Evolutionary conservation across 2,329 filamentous ascomycete genomes (phyloP), one percentile per base, ranked within the genome.

Genomic region (Sphaerostilbella broomeana): DNA sequence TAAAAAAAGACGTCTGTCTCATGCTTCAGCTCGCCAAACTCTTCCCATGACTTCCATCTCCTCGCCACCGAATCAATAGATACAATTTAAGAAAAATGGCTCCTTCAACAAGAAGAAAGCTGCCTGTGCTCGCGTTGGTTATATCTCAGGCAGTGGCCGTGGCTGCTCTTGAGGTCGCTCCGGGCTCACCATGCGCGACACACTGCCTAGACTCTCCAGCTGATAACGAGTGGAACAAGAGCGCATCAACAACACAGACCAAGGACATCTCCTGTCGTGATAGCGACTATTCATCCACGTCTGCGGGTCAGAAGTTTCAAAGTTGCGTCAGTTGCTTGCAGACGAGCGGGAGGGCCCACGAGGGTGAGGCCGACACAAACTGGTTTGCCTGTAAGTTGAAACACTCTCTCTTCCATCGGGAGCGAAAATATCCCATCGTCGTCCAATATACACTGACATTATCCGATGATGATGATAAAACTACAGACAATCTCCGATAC

Each of bases 341-440:
- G 17, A 63, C 60, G 30, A 75, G 71, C 47, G 58, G 65, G 1
- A 58, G 60, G 2, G 53, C 59, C 2, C 62, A 60, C 22, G 60
- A 53, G 0, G 46, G 50, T 1, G 64, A 71, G 43, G 67, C 48
- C 2, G 70, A 73, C 26, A 26, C 64, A 1, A 53, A 54, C 4
- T 73, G 64, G 67, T 69, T 67, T 40, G 43, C 74, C 20, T 73
- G 70, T 74, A 64, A 54, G 66, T 13, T 21, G n/a, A n/a, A n/a
- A n/a, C n/a, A n/a, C n/a, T n/a, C n/a, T n/a, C n/a, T n/a, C n/a
- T n/a, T n/a, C n/a, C n/a, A n/a, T n/a, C n/a, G n/a, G n/a, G n/a
- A n/a, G n/a, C n/a, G n/a, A n/a, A n/a, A n/a, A n/a, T n/a, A n/a
- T n/a, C n/a, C n/a, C n/a, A n/a, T n/a, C n/a, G n/a, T n/a, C n/a